Evolutionary conservation across 2,329 filamentous ascomycete species (phyloP).

Genomic region (Aschersonia sp.): DNA sequence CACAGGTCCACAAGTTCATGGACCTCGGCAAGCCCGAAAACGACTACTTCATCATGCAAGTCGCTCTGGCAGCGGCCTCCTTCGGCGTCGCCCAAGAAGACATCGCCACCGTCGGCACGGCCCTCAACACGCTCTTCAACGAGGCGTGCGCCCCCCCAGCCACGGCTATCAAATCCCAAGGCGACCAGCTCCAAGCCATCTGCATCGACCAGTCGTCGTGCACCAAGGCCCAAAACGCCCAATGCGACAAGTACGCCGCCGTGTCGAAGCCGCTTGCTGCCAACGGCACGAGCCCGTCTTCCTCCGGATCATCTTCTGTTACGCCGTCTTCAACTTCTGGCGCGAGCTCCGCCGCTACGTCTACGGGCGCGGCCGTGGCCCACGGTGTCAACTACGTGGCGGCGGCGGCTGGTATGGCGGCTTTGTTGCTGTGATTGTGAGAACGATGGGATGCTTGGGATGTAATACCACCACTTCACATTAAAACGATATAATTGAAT

Average conservation of each 20-base stretch:
- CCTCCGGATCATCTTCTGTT: constrained; percentile 1
- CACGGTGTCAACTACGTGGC: constrained; percentile 14
- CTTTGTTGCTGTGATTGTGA: constrained; percentile 7
- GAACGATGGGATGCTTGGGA: no score
- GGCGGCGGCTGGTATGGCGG: constrained; percentile 11
- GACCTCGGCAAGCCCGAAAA: constrained; percentile 33
- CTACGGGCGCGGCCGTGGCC: constrained; percentile 10
- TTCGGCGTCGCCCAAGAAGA: constrained; percentile 44
- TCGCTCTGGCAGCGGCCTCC: constrained; percentile 38
- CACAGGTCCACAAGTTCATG: constrained; percentile 44
- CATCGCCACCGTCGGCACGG: constrained; percentile 29
- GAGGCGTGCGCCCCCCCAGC: constrained; percentile 32
- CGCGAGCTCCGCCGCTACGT: constrained; percentile 3
- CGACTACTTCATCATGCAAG: constrained; percentile 45
- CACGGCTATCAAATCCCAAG: constrained; percentile 28
- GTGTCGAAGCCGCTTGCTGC: constrained; percentile 10
- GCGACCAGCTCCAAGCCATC: constrained; percentile 36
- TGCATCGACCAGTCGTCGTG: constrained; percentile 33
- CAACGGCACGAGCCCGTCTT: constrained; percentile 2
- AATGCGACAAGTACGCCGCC: constrained; percentile 29
- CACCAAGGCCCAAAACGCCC: constrained; percentile 27
- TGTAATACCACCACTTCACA: no score
- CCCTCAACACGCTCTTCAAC: constrained; percentile 35
- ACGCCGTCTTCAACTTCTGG: neutral
- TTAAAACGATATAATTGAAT: no score